phyloP scores from a whole-genome alignment of 768 basidiomycete species.

The Ramaria rubella region DNA sequence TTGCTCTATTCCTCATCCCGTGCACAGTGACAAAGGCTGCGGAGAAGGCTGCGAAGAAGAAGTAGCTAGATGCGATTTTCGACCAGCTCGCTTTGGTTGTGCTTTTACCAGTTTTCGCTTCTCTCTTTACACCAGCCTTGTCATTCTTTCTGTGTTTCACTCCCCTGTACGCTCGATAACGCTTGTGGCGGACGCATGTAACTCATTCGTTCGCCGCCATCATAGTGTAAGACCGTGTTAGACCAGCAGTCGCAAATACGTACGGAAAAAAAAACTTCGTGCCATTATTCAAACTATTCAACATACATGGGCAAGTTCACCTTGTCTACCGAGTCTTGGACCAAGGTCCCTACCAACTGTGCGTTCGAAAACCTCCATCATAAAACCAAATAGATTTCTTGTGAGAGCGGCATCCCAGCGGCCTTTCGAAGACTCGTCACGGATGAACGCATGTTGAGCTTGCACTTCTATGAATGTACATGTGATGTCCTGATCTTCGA shows the following conservation, averaged over 20 bases:
- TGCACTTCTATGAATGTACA: conserved; percentile 91
- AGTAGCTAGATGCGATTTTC: not conserved
- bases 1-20: conserved; percentile 6
- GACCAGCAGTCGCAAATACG: too few relatives aligned
- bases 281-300: not conserved
- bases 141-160: conserved; percentile 6
- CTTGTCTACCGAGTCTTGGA: conserved; percentile 40
- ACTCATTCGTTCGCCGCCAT: conserved; percentile 7
- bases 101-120: conserved; percentile 11
- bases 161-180: conserved; percentile 11
- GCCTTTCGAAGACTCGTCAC: conserved; percentile 87
- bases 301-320: conserved; percentile 74
- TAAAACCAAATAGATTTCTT: conserved; percentile 67
- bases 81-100: conserved; percentile 6
- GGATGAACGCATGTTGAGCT: conserved; percentile 94
- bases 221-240: conserved; percentile 9
- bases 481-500: conserved; percentile 74
- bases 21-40: conserved; percentile 82
- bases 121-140: conserved; percentile 2
- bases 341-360: conserved; percentile 84
- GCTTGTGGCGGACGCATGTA: conserved; percentile 9
- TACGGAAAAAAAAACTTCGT: not conserved
- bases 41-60: conserved; percentile 95
- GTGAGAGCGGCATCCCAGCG: conserved; percentile 95
- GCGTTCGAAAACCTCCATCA: conserved; percentile 92